Evolutionary conservation across 495 filamentous ascomycete genomes (phyloP), one percentile per base, ranked within the genome.

Genomic region (Aspergillus mulundensis): DNA sequence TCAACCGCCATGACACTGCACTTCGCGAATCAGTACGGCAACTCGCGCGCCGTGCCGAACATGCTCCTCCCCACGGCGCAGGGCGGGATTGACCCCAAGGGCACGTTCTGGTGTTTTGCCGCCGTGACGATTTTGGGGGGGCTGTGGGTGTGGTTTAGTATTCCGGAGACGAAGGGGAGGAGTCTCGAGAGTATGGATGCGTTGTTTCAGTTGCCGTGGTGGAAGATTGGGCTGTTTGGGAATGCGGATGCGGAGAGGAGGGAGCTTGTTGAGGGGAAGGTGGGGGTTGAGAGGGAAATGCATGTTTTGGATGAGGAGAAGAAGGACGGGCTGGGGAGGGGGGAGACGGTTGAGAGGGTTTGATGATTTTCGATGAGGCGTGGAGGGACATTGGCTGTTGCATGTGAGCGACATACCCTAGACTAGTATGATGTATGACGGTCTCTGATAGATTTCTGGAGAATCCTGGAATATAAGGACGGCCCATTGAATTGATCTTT

Each of bases 21-120:
- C 63, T 89, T 88, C 65, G 85, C 74, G 36, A 87, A 87, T 58
- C 87, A 90, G 67, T 89, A 88, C 56, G 86, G 86, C 38, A 87
- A 86, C 64, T 73, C 84, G 2, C 72, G 75, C 10, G 74, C 75
- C 0, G 71, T 77, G 5, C 63, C 81, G 70, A 81, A 82, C 54
- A 85, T 88, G 82, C 73, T 59, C 44, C 61, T 66, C 6, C 34
- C 78, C 74, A 68, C 76, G 59, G 21, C 72, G 56, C 8, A 75
- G 53, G 65, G 86, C 11, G 75, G 75, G 12, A 74, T 77, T 36
- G 65, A 60, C 12, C 75, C 73, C 32, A 67, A 70, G 62, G 75
- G 73, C 40, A 90, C 88, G 67, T 88, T 90, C 66, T 84, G 85
- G 78, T 87, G 78, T 66, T 89, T 89, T 69, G 71, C 77, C 0